Conservation (phyloP, 2,329 filamentous ascomycete genomes). For the Mycosphaerella sp. region DNA sequence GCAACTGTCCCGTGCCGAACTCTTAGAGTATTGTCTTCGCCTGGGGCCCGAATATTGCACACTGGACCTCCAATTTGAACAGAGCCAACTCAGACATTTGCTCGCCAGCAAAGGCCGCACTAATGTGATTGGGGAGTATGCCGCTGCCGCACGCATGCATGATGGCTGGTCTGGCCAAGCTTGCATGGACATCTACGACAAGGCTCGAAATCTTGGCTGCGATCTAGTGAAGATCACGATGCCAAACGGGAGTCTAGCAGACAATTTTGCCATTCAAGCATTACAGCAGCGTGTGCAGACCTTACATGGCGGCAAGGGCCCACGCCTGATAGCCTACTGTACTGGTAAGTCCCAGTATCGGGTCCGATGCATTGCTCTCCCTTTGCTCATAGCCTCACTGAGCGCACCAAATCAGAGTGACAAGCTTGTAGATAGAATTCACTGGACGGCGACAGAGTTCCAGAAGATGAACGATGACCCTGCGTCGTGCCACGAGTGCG, state of each 20-base stretch:
- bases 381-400: no score
- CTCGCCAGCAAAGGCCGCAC: constrained; percentile 49
- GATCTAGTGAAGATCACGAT: constrained; percentile 58
- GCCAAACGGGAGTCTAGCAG: constrained; percentile 51
- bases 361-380: no score
- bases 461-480: no score
- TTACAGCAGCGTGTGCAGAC: constrained; percentile 47
- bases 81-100: constrained; percentile 47
- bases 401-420: no score
- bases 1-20: constrained; percentile 28
- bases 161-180: constrained; percentile 52
- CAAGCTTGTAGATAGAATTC: no score
- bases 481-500: no score
- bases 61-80: constrained; percentile 54
- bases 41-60: constrained; percentile 56
- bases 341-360: constrained; percentile 41
- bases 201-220: constrained; percentile 53
- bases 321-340: constrained; percentile 41
- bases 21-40: constrained; percentile 55
- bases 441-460: no score
- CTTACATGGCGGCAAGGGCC: constrained; percentile 15
- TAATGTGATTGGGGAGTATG: constrained; percentile 55
- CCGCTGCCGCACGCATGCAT: constrained; percentile 35
- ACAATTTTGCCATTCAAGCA: constrained; percentile 56
- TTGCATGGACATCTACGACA: constrained; percentile 54